Conservation (phyloP, 371 early-diverging fungal genomes). For the Vavraia culicis region DNA sequence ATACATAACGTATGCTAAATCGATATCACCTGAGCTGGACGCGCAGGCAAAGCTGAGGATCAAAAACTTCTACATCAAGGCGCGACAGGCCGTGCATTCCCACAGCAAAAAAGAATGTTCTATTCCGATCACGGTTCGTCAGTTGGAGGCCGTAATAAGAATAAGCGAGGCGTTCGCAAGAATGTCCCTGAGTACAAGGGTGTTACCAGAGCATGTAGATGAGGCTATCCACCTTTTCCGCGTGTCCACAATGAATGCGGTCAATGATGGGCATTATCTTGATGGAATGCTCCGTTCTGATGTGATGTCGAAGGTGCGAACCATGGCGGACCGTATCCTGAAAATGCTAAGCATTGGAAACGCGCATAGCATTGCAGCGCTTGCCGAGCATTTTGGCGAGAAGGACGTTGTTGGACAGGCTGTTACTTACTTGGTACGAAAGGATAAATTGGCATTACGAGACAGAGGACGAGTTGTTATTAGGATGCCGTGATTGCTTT, state of each 20-base stretch:
- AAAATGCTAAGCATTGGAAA: no score
- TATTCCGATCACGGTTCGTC: constrained; percentile 93
- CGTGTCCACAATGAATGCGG: constrained; percentile 82
- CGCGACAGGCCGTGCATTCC: constrained; percentile 59
- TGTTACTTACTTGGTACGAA: no score
- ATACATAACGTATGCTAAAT: constrained; percentile 40
- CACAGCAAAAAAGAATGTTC: constrained; percentile 55
- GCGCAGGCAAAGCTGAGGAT: constrained; percentile 45
- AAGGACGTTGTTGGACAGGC: no score
- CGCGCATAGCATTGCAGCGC: no score
- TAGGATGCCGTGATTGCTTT: no score
- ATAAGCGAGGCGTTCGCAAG: constrained; percentile 94
- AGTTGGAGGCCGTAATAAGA: constrained; percentile 93
- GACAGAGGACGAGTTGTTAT: no score
- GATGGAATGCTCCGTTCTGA: constrained; percentile 40
- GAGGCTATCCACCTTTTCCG: constrained; percentile 93
- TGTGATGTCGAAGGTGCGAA: no score
- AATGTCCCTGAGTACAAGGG: constrained; percentile 66
- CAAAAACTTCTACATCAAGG: constrained; percentile 69
- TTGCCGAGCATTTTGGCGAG: no score
- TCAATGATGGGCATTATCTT: constrained; percentile 41
- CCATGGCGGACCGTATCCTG: no score
- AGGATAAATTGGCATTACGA: no score
- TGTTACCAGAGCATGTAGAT: constrained; percentile 69
- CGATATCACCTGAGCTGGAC: constrained; percentile 35